These are phyloP conservation scores for Saturnispora zaruensis DNA, from an alignment of 805 yeast genomes.

Conservation along the genomic window DNA sequence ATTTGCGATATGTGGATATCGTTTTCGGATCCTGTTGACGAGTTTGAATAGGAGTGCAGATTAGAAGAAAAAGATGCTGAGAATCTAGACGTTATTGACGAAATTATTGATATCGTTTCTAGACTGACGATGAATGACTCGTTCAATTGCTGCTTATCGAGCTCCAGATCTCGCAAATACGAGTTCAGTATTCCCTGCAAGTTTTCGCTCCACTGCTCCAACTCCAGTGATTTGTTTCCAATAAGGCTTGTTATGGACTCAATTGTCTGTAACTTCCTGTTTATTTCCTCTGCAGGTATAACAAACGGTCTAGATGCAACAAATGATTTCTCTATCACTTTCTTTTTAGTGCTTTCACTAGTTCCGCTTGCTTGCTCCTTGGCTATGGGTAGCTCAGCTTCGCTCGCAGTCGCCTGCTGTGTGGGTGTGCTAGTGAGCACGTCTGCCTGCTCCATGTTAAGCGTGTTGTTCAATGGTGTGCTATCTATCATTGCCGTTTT, in stretches of 20 bases:
- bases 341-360: background rate
- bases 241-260: slow-evolving; percentile 3
- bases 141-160: slow-evolving; percentile 15
- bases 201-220: slow-evolving; percentile 4
- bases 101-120: slow-evolving; percentile 22
- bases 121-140: slow-evolving; percentile 20
- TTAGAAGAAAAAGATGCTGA: background rate
- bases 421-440: slow-evolving; percentile 5
- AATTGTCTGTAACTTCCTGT: slow-evolving; percentile 7
- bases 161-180: background rate
- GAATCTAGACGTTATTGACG: slow-evolving; percentile 12
- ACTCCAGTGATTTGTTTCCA: slow-evolving; percentile 11
- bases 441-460: background rate
- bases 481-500: slow-evolving; percentile 2
- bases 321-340: background rate
- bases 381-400: background rate
- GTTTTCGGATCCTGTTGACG: background rate
- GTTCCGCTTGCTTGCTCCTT: background rate
- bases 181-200: background rate
- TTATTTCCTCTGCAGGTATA: slow-evolving; percentile 9
- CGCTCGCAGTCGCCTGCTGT: background rate
- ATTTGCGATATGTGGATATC: slow-evolving; percentile 9
- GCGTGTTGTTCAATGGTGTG: background rate
- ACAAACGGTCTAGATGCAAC: background rate
- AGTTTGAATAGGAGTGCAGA: background rate